phyloP scores from a whole-genome alignment of 352 stramenopile species.

The Pythium angustatum region DNA sequence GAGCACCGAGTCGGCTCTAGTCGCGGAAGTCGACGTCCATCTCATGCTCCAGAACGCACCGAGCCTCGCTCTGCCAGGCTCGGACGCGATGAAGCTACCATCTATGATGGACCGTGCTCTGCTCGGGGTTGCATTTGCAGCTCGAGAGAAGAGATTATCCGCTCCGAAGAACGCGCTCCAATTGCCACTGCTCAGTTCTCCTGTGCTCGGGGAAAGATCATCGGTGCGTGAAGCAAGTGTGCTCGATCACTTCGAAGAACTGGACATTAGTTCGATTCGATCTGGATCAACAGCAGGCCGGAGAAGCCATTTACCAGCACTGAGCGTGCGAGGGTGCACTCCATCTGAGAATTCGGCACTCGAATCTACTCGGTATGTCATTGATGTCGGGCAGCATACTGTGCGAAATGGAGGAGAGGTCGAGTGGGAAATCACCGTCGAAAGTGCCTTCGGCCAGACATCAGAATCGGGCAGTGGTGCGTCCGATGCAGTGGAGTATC shows the following conservation, averaged over 20 bases:
- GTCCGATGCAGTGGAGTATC: constrained; percentile 74
- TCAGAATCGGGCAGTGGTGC: constrained; percentile 30
- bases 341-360: constrained; percentile 81
- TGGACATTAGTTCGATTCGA: constrained; percentile 69
- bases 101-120: constrained; percentile 32
- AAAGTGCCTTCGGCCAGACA: constrained; percentile 60
- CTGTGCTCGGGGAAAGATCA: constrained; percentile 1
- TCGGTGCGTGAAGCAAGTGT: constrained; percentile 46
- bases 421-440: constrained; percentile 89
- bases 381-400: constrained; percentile 87
- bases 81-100: constrained; percentile 5
- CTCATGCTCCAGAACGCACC: constrained; percentile 51
- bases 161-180: constrained; percentile 49
- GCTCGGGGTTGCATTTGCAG: constrained; percentile 62
- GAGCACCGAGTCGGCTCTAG: constrained; percentile 46
- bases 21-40: constrained; percentile 67
- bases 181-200: constrained; percentile 28
- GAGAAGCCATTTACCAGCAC: constrained; percentile 55
- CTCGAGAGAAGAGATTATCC: constrained; percentile 56
- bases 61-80: constrained; percentile 2
- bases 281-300: constrained; percentile 35
- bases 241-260: constrained; percentile 78
- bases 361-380: constrained; percentile 81
- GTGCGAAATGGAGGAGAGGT: constrained; percentile 85
- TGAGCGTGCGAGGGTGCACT: constrained; percentile 79